Percentiles rank a stretch among this genome's conserved stretches.
Evolutionary conservation across 106 monocot genomes (phyloP).

Genomic region (Platanthera zijinensis): DNA sequence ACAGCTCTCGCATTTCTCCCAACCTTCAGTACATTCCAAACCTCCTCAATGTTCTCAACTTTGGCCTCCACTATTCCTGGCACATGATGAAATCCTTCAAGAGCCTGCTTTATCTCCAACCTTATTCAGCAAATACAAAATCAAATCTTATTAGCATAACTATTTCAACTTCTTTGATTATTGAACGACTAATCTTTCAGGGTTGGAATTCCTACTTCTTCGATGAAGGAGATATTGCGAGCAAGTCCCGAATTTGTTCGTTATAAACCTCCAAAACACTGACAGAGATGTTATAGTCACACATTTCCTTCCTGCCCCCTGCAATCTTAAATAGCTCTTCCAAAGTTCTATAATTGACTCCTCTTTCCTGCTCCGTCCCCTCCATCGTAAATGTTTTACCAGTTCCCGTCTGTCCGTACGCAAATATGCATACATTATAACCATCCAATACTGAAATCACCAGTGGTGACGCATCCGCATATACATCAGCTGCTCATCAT

Average conservation of each 20-base stretch:
- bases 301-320: slow-evolving; percentile 50
- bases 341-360: slow-evolving; percentile 83
- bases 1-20: slow-evolving; percentile 80
- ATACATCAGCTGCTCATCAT: slow-evolving; percentile 48
- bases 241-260: slow-evolving; percentile 77
- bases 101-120: slow-evolving; percentile 63
- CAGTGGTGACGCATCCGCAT: slow-evolving; percentile 75
- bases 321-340: slow-evolving; percentile 72
- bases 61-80: slow-evolving; percentile 76
- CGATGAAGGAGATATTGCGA: slow-evolving; percentile 60
- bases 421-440: slow-evolving; percentile 90
- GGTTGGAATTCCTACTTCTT: slow-evolving; percentile 40
- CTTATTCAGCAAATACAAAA: slow-evolving; percentile 12
- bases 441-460: slow-evolving; percentile 79
- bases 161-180: background rate
- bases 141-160: background rate
- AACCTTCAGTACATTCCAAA: slow-evolving; percentile 68
- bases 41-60: slow-evolving; percentile 62
- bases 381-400: slow-evolving; percentile 95
- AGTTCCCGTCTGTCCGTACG: slow-evolving; percentile 83
- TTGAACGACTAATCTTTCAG: background rate
- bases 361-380: slow-evolving; percentile 60
- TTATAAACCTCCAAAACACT: slow-evolving; percentile 94
- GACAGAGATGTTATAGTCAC: slow-evolving; percentile 58
- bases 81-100: slow-evolving; percentile 72